Percentiles rank a stretch among this genome's conserved stretches.
Conservation (phyloP, 768 basidiomycete species). For the Amanita thiersii region DNA sequence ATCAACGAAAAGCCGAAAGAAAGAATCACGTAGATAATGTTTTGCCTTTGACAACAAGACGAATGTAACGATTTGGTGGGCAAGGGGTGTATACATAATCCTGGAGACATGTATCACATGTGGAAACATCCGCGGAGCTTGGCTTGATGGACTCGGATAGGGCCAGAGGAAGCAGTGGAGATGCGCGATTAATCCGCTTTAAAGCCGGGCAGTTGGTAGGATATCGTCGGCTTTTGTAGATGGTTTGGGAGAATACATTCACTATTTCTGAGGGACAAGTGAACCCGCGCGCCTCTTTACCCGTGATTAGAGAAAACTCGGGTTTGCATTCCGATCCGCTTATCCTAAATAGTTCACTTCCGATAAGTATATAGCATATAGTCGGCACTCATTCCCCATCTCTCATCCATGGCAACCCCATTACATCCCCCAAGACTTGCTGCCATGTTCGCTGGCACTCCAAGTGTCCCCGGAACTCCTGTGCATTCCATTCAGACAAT, state of each 20-base stretch:
- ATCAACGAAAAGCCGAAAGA: constrained; percentile 74
- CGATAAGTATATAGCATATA: not conserved
- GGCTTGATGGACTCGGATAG: no score
- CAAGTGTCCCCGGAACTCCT: constrained; percentile 76
- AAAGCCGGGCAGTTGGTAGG: no score
- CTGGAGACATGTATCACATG: no score
- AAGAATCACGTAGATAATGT: constrained; percentile 42
- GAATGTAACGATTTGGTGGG: constrained; percentile 40
- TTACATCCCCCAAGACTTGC: constrained; percentile 72
- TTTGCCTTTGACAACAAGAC: constrained; percentile 56
- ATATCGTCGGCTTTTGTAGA: no score
- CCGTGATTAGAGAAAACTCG: constrained; percentile 2
- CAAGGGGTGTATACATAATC: constrained; percentile 7
- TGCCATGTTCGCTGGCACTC: constrained; percentile 62
- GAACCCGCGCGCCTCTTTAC: no score
- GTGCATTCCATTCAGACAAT: constrained; percentile 89
- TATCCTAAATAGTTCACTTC: constrained; percentile 6
- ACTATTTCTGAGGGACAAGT: no score
- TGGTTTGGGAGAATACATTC: no score
- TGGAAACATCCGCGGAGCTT: no score
- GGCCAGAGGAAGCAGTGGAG: no score
- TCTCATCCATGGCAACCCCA: constrained; percentile 31
- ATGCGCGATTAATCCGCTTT: no score
- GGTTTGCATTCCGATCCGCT: not conserved
- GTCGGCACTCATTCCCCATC: constrained; percentile 1